Base-by-base conservation (phyloP, 179 eudicot genomes). In the Carnegiea gigantea region DNA sequence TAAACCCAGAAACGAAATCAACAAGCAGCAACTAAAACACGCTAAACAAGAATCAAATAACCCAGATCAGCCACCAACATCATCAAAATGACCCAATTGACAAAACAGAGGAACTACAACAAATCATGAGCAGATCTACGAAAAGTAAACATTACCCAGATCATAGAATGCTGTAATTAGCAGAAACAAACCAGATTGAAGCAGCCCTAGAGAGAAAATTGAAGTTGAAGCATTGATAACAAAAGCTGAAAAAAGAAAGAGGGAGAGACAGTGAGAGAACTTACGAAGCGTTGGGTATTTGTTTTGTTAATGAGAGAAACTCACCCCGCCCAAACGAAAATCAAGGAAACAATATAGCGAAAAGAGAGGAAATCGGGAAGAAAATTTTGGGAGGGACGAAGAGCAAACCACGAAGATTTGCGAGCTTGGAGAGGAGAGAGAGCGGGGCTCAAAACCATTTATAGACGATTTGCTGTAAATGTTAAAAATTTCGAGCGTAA, bases 41-140 rank as follows among this genome's bases (percentile, higher is more conserved):
- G 14, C 15, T 30, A 40, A 17, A 53, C 15, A 73, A 67, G 3
- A 78, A 26, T 64, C 15, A 62, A 72, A 70, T 43, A n/a, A 51
- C 53, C 77, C 44, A 84, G 77, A 80, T 80, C 83, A 80, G 23
- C 38, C 0, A 28, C 85, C 76, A 79, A 70, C 57, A 77, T 49
- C 23, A 44, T 43, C 75, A 79, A 68, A 48, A 10, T 20, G 23
- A 79, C 60, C 23, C 36, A 79, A 64, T 9, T 23, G 1, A 74
- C 36, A 78, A 68, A 74, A 64, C 38, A 54, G 36, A 60, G 53
- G 54, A 36, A 75, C 28, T 24, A 43, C 2, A 18, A 62, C 13
- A 71, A 78, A 36, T 77, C 73, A 73, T 13, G 18, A 54, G 0
- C 70, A 85, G 85, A 85, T 85, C 88, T 82, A 83, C 28, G 77